Conservation (phyloP, 169 alveolate species). For the Cryptosporidium meleagridis region DNA sequence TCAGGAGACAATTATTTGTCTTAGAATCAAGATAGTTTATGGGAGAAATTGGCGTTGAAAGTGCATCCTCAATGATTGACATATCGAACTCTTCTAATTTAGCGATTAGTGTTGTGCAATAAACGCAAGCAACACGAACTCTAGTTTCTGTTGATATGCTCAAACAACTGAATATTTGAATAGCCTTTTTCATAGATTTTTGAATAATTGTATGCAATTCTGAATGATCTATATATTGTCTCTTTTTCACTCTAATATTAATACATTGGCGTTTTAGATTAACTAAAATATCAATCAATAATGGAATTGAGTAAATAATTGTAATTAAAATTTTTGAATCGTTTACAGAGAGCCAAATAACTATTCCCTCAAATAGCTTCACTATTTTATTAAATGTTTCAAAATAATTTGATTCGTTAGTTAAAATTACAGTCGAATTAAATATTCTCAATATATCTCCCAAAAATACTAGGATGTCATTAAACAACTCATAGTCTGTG, state of each 20-base stretch:
- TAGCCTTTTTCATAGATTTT: constrained; percentile 2
- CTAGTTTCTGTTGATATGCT: constrained; percentile 5
- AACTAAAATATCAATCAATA: constrained; percentile 8
- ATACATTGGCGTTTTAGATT: neutral
- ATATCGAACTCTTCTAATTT: constrained; percentile 11
- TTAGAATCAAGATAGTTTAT: neutral
- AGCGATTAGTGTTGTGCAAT: neutral
- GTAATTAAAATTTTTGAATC: neutral
- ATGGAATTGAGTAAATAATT: constrained; percentile 25
- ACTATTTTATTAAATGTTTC: neutral
- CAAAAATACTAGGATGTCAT: neutral
- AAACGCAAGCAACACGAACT: constrained; percentile 48
- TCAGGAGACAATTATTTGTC: neutral
- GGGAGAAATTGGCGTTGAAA: constrained; percentile 42
- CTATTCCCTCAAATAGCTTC: neutral
- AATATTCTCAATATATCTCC: neutral
- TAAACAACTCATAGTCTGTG: neutral
- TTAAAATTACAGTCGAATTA: neutral
- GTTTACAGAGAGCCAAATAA: constrained; percentile 20
- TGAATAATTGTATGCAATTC: neutral
- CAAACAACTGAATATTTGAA: constrained; percentile 45
- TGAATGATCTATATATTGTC: neutral
- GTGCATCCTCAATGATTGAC: constrained; percentile 28
- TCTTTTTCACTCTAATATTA: neutral
- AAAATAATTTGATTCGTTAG: neutral